A percentile compares a stretch with the other conserved stretches of the same genome.
Conservation (phyloP, 164 flowering plant genomes). For the Annona squamosa region DNA sequence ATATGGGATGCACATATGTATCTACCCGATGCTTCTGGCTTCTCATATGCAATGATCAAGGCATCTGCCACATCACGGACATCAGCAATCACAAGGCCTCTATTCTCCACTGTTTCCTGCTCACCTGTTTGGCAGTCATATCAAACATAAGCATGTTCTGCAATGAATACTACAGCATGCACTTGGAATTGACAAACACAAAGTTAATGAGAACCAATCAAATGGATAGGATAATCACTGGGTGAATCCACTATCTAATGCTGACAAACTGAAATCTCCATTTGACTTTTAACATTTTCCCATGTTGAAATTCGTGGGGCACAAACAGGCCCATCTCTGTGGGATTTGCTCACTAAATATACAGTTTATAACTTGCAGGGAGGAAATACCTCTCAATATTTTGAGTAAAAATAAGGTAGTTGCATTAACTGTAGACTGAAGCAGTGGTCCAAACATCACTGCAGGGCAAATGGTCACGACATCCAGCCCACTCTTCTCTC, state of each 20-base stretch:
- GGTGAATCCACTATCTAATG: neutral
- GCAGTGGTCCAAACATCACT: conserved; percentile 40
- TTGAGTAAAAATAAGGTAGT: neutral
- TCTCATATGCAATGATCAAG: conserved; percentile 12
- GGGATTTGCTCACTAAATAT: too few relatives aligned
- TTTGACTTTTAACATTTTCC: neutral
- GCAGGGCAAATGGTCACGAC: conserved; percentile 46
- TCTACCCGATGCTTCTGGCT: conserved; percentile 19
- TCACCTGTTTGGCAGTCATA: conserved; percentile 3
- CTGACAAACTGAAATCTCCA: neutral
- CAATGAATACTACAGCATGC: neutral
- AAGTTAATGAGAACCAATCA: neutral
- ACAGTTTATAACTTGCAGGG: neutral
- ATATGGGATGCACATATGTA: conserved; percentile 11
- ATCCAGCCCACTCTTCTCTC: conserved; percentile 34
- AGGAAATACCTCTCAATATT: conserved; percentile 1
- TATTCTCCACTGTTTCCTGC: conserved; percentile 6
- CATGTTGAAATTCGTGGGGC: too few relatives aligned
- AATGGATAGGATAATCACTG: neutral
- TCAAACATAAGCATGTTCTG: neutral
- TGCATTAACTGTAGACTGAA: conserved; percentile 29
- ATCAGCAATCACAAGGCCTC: conserved; percentile 1
- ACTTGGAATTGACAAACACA: neutral
- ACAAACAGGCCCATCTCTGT: too few relatives aligned
- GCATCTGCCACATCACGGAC: conserved; percentile 15